Conservation (phyloP, 2,329 filamentous ascomycete genomes). For the Colletotrichum sojae region DNA sequence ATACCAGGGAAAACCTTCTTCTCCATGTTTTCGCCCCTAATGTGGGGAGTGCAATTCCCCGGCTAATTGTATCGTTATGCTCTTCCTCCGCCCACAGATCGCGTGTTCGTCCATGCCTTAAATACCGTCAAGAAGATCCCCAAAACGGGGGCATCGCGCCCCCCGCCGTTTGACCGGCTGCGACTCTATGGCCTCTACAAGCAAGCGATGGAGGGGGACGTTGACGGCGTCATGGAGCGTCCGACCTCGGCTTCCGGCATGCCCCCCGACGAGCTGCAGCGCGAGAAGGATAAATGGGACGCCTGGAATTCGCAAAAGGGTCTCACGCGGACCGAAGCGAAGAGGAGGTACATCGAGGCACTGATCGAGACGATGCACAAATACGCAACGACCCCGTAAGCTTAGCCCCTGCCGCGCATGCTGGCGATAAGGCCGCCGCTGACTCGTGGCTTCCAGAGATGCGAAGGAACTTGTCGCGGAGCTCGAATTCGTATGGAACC, state of each 20-base stretch:
- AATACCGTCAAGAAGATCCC: slow-evolving; percentile 99
- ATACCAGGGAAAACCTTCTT: slow-evolving; percentile 33
- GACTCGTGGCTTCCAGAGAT: slow-evolving; percentile 65
- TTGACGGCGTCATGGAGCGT: slow-evolving; percentile 92
- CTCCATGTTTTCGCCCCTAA: slow-evolving; percentile 27
- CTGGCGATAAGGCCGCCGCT: slow-evolving; percentile 7
- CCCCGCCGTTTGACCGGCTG: slow-evolving; percentile 86
- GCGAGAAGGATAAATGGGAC: slow-evolving; percentile 84
- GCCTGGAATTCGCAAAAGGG: slow-evolving; percentile 93
- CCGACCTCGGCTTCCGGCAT: slow-evolving; percentile 69
- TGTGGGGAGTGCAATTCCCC: slow-evolving; percentile 43
- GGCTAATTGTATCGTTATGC: slow-evolving; percentile 38
- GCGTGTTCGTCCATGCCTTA: slow-evolving; percentile 98
- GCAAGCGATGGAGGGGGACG: slow-evolving; percentile 98
- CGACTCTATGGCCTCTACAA: slow-evolving; percentile 98
- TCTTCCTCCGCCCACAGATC: slow-evolving; percentile 71
- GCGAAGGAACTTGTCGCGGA: slow-evolving; percentile 90
- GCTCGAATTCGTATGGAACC: slow-evolving; percentile 99
- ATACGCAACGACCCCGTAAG: slow-evolving; percentile 88
- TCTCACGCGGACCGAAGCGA: slow-evolving; percentile 89
- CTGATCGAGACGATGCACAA: slow-evolving; percentile 97
- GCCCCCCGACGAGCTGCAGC: slow-evolving; percentile 67
- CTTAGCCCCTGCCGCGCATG: slow-evolving; percentile 37
- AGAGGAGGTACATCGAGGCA: slow-evolving; percentile 92
- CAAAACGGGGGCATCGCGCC: slow-evolving; percentile 90